Conservation (phyloP, 148 eudicot genomes). For the Nepenthes mirabilis region DNA sequence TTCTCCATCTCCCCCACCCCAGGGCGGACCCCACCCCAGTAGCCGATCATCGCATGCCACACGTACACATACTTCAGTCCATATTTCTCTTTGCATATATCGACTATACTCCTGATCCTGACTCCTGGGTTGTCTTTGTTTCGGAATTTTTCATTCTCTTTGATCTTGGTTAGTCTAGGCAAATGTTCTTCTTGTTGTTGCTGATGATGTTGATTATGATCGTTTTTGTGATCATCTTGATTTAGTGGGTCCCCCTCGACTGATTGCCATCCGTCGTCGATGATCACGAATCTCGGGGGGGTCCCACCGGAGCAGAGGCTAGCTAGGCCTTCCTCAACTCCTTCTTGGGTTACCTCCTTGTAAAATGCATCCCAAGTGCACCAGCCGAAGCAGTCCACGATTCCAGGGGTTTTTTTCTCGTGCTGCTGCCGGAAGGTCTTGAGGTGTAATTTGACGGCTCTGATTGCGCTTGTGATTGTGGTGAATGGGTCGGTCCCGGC, state of each 20-base stretch:
- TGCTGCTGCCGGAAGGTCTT: conserved; percentile 50
- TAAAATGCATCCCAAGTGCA: conserved; percentile 98
- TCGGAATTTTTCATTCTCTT: conserved; percentile 61
- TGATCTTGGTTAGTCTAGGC: conserved; percentile 51
- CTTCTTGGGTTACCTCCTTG: conserved; percentile 78
- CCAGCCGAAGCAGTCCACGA: conserved; percentile 78
- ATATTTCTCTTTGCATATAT: conserved; percentile 46
- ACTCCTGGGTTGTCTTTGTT: conserved; percentile 38
- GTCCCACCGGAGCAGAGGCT: conserved; percentile 48
- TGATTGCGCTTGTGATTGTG: conserved; percentile 43
- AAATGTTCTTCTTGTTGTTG: conserved; percentile 11
- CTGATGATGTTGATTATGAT: background rate
- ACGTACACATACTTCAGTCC: conserved; percentile 75
- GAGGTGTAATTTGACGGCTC: conserved; percentile 54
- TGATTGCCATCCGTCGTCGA: conserved; percentile 88
- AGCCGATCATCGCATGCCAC: conserved; percentile 83
- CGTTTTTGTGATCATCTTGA: conserved; percentile 1
- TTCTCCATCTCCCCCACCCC: conserved; percentile 57
- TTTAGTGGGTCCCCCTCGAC: conserved; percentile 23
- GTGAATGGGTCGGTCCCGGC: conserved; percentile 56
- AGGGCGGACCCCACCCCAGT: conserved; percentile 90
- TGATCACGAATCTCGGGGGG: conserved; percentile 74
- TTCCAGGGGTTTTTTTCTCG: conserved; percentile 62
- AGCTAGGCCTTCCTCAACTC: conserved; percentile 66
- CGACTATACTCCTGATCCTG: conserved; percentile 51